These are phyloP conservation scores for Termitomyces titanicus DNA, from an alignment of 768 basidiomycete genomes.

Conservation along the genomic window DNA sequence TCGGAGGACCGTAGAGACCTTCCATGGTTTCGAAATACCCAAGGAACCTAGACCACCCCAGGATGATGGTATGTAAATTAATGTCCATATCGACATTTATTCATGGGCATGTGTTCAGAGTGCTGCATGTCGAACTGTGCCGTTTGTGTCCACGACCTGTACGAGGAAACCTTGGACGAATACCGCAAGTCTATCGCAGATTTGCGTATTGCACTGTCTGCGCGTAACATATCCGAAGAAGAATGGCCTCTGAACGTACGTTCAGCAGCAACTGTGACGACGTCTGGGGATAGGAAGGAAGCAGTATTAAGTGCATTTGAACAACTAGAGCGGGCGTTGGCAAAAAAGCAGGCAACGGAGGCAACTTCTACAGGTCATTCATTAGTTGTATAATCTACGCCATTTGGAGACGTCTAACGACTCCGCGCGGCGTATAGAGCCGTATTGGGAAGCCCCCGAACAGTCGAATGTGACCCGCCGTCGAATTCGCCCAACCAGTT, in stretches of 20 bases:
- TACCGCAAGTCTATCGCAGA: conserved; percentile 55
- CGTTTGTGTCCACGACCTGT: conserved; percentile 86
- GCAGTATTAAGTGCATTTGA: conserved; percentile 65
- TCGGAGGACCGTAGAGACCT: conserved; percentile 23
- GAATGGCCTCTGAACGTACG: conserved; percentile 66
- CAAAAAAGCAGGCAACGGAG: conserved; percentile 33
- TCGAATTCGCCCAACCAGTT: background rate
- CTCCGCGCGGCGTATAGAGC: background rate
- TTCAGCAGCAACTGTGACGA: background rate
- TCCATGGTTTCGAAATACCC: conserved; percentile 58
- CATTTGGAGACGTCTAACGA: conserved; percentile 4
- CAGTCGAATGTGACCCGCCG: background rate
- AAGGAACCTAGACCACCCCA: conserved; percentile 58
- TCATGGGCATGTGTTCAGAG: conserved; percentile 39
- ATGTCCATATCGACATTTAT: background rate
- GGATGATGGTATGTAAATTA: conserved; percentile 54
- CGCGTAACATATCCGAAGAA: conserved; percentile 44
- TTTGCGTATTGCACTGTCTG: conserved; percentile 47
- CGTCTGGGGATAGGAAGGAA: conserved; percentile 23
- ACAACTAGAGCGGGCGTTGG: conserved; percentile 59
- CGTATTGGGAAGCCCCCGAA: background rate
- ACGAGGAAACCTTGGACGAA: conserved; percentile 65
- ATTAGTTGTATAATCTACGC: conserved; percentile 18
- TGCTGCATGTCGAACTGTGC: conserved; percentile 97
- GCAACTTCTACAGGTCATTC: conserved; percentile 18